A percentile compares a stretch with the other conserved stretches of the same genome.
Evolutionary conservation across 306 rosid genomes (phyloP).

Genomic region (Dalbergia cultrata): DNA sequence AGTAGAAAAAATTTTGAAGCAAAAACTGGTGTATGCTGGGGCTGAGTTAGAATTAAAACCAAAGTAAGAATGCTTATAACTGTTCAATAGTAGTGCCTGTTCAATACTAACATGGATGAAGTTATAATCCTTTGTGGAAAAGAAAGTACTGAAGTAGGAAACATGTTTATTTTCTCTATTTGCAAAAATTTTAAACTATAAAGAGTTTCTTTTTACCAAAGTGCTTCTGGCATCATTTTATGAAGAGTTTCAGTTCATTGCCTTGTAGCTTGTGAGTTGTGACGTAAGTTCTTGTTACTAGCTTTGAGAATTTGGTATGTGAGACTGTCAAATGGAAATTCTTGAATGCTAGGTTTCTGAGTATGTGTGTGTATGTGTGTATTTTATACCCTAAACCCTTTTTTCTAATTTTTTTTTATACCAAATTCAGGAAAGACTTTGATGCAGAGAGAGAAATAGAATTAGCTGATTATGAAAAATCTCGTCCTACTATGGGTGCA

Average conservation of each 20-base stretch:
- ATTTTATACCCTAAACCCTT: too few relatives aligned
- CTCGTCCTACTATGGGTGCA: slow-evolving; percentile 50
- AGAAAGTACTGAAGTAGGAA: slow-evolving; percentile 22
- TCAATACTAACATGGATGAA: neutral
- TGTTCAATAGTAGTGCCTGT: neutral
- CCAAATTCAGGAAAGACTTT: slow-evolving; percentile 75
- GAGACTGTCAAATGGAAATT: slow-evolving; percentile 18
- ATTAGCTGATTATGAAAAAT: slow-evolving; percentile 59
- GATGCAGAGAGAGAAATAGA: slow-evolving; percentile 76
- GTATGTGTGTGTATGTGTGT: neutral
- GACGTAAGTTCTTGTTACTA: neutral
- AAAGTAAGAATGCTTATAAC: slow-evolving; percentile 64
- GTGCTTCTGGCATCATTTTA: neutral
- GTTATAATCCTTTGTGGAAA: neutral
- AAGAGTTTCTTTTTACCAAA: slow-evolving; percentile 16
- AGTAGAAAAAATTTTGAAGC: slow-evolving; percentile 57
- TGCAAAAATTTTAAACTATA: neutral
- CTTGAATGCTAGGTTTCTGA: neutral
- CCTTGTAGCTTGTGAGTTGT: neutral
- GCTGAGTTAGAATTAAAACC: slow-evolving; percentile 69
- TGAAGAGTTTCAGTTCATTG: slow-evolving; percentile 16
- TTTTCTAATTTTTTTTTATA: too few relatives aligned
- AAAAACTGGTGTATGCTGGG: slow-evolving; percentile 68
- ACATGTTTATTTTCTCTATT: neutral
- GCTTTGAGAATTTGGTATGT: neutral